Conservation (phyloP, 768 basidiomycete species). For the Sistotremastrum suecicum region DNA sequence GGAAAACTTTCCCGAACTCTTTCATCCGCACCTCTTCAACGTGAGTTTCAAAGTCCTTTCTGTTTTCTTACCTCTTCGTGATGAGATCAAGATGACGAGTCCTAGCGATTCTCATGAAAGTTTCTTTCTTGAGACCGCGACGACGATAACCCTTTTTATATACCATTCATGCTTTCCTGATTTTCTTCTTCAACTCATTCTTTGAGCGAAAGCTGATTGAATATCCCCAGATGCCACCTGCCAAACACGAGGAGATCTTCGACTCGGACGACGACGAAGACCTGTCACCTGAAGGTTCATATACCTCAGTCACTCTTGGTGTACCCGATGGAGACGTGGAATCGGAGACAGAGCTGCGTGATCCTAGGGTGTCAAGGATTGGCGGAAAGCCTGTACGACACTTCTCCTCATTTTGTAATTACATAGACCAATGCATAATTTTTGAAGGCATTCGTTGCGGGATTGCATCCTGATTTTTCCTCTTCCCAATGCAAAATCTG, state of each 20-base stretch:
- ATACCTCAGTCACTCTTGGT: conserved; percentile 61
- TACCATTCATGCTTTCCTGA: conserved; percentile 97
- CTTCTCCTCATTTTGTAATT: conserved; percentile 33
- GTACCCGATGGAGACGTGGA: conserved; percentile 65
- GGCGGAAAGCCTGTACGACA: conserved; percentile 82
- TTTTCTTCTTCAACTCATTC: conserved; percentile 13
- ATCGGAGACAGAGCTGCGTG: conserved; percentile 40
- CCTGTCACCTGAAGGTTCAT: conserved; percentile 32
- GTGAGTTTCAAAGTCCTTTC: too few relatives aligned
- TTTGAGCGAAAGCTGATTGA: conserved; percentile 1
- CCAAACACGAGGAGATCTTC: conserved; percentile 53
- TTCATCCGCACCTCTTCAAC: too few relatives aligned
- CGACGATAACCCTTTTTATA: conserved; percentile 51
- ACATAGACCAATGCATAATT: conserved; percentile 12
- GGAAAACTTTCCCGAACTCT: too few relatives aligned
- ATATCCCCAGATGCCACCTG: conserved; percentile 24
- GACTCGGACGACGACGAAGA: conserved; percentile 60
- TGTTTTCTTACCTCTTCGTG: too few relatives aligned
- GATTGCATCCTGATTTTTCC: conserved; percentile 42
- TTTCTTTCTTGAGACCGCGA: background rate
- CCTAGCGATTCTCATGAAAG: too few relatives aligned
- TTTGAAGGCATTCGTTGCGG: conserved; percentile 58
- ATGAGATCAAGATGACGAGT: too few relatives aligned
- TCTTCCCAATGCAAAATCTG: conserved; percentile 64
- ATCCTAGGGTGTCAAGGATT: conserved; percentile 79